Conservation (phyloP, 2,329 filamentous ascomycete genomes). For the Aspergillus sp. region DNA sequence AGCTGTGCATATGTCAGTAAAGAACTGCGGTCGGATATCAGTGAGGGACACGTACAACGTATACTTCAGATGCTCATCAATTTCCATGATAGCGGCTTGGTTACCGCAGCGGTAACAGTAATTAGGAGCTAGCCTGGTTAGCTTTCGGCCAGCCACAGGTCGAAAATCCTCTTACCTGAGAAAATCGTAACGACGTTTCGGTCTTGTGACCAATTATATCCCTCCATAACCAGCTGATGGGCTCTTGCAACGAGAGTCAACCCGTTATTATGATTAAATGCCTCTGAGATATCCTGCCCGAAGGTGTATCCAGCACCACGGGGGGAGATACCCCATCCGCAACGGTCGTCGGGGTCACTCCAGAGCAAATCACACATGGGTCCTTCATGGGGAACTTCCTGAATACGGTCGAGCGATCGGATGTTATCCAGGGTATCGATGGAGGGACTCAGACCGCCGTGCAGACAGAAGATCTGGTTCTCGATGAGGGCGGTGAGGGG, state of each 20-base stretch:
- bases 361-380: conserved; percentile 98
- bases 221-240: conserved; percentile 99
- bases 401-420: conserved; percentile 89
- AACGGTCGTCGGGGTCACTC: conserved; percentile 97
- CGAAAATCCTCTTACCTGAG: conserved; percentile 66
- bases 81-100: conserved; percentile 99
- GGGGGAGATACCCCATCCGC: conserved; percentile 94
- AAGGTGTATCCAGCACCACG: conserved; percentile 95
- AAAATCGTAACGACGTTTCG: conserved; percentile 98
- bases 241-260: conserved; percentile 93
- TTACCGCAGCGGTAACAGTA: conserved; percentile 99
- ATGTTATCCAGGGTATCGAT: conserved; percentile 97
- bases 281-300: conserved; percentile 95
- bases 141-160: conserved; percentile 9
- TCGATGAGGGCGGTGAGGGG: conserved; percentile 96
- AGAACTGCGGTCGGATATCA: conserved; percentile 3
- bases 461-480: conserved; percentile 98
- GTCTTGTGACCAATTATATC: conserved; percentile 99
- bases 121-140: conserved; percentile 66
- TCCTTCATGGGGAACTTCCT: conserved; percentile 97
- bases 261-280: conserved; percentile 99
- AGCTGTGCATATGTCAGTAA: conserved; percentile 58
- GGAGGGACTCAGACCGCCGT: conserved; percentile 94
- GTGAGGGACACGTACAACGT: conserved; percentile 78
- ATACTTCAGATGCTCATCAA: conserved; percentile 98